phyloP scores from a whole-genome alignment of 2,329 filamentous ascomycete genomes.

The Mycogone perniciosa region DNA sequence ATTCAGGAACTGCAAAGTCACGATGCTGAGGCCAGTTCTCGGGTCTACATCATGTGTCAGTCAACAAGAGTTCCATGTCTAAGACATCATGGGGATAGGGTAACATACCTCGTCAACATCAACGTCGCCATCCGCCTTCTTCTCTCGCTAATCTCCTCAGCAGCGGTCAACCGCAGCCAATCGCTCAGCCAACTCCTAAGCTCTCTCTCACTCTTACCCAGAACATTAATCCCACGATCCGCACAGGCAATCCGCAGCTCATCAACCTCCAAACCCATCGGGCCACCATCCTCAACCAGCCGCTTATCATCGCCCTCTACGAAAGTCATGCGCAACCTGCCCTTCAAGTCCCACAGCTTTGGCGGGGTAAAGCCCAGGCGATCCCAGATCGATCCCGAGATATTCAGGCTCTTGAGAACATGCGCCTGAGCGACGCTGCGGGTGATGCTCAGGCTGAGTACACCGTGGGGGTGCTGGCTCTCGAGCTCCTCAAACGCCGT shows the following conservation, averaged over 20 bases:
- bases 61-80: not conserved
- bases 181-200: conserved; percentile 40
- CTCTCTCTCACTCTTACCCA: conserved; percentile 51
- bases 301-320: conserved; percentile 65
- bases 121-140: conserved; percentile 34
- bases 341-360: conserved; percentile 46
- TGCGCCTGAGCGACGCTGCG: conserved; percentile 28
- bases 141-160: conserved; percentile 30
- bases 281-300: conserved; percentile 57
- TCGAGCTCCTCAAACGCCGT: conserved; percentile 41
- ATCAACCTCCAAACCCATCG: conserved; percentile 46
- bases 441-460: conserved; percentile 27
- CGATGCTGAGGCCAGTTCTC: conserved; percentile 36
- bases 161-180: conserved; percentile 43
- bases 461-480: conserved; percentile 28
- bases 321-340: conserved; percentile 53
- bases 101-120: conserved; percentile 35
- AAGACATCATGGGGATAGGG: not conserved
- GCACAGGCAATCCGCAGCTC: conserved; percentile 66
- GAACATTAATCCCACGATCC: conserved; percentile 58
- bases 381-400: conserved; percentile 46
- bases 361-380: conserved; percentile 41
- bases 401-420: conserved; percentile 36
- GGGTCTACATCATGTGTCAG: conserved; percentile 21
- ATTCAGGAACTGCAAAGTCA: conserved; percentile 36